These are phyloP conservation scores for Suhomyces pyralidae DNA, from an alignment of 805 yeast species.

Conservation along the genomic window DNA sequence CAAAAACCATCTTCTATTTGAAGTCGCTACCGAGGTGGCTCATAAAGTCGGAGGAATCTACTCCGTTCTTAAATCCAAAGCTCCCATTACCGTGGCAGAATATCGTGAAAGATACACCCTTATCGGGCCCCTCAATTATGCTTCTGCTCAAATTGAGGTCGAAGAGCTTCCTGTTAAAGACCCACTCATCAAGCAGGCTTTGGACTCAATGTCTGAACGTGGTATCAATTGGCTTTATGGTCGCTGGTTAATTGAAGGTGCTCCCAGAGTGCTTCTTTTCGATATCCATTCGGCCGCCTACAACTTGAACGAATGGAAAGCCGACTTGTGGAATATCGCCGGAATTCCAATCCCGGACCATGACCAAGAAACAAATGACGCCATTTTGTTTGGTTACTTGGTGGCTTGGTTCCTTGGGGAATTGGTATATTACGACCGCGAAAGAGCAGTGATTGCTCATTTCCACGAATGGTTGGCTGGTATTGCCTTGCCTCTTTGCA, in stretches of 20 bases:
- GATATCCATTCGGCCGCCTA: slow-evolving; percentile 73
- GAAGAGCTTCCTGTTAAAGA: slow-evolving; percentile 65
- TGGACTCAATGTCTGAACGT: slow-evolving; percentile 75
- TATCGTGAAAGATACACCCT: slow-evolving; percentile 82
- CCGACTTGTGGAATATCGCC: slow-evolving; percentile 85
- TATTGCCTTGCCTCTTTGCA: slow-evolving; percentile 86
- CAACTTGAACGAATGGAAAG: slow-evolving; percentile 86
- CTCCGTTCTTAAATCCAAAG: slow-evolving; percentile 93
- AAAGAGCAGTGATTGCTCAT: slow-evolving; percentile 88
- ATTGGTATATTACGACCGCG: slow-evolving; percentile 75
- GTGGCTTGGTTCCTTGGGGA: slow-evolving; percentile 98
- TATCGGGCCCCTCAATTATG: slow-evolving; percentile 80
- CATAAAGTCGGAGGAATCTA: slow-evolving; percentile 97
- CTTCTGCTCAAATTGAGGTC: slow-evolving; percentile 76
- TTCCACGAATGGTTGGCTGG: slow-evolving; percentile 99
- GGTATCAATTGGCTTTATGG: slow-evolving; percentile 87
- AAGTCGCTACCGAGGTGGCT: slow-evolving; percentile 96
- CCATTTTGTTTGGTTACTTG: slow-evolving; percentile 85
- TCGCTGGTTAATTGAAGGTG: slow-evolving; percentile 96
- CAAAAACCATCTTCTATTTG: slow-evolving; percentile 82
- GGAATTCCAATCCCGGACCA: slow-evolving; percentile 92
- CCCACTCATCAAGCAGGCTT: slow-evolving; percentile 53
- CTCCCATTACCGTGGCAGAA: slow-evolving; percentile 94
- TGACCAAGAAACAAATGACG: slow-evolving; percentile 87
- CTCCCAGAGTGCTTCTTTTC: slow-evolving; percentile 87